phyloP scores from a whole-genome alignment of 179 eudicot genomes.

The Silene noctiflora region DNA sequence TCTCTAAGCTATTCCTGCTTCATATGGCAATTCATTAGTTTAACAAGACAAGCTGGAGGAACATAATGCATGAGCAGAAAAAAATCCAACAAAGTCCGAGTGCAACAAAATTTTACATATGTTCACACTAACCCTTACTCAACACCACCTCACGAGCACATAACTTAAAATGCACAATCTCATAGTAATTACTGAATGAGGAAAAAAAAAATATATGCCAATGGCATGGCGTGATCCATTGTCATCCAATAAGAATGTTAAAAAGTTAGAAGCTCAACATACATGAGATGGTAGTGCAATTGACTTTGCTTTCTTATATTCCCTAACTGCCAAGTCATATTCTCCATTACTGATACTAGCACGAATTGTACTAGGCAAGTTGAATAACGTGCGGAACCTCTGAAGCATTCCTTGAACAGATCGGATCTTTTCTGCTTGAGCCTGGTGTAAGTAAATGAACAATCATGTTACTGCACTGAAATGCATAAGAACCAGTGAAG shows the following conservation, averaged over 20 bases:
- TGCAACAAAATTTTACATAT: not conserved
- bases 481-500: not conserved
- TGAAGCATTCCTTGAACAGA: conserved; percentile 99
- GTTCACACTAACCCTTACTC: not conserved
- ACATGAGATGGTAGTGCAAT: conserved; percentile 98
- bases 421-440: conserved; percentile 98
- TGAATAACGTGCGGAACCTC: conserved; percentile 93
- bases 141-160: not conserved
- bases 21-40: not conserved
- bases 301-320: conserved; percentile 97
- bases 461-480: conserved; percentile 2
- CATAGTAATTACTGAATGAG: not conserved
- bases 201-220: not conserved
- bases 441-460: conserved; percentile 41
- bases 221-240: not conserved
- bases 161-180: not conserved
- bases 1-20: not conserved
- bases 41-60: not conserved
- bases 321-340: conserved; percentile 95
- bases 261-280: conserved; percentile 22
- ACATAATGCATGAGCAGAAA: not conserved
- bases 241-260: conserved; percentile 1
- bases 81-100: not conserved
- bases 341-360: conserved; percentile 93
- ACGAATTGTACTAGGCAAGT: conserved; percentile 94